A percentile compares a stretch with the other conserved stretches of the same genome.
phyloP scores from a whole-genome alignment of 176 grass and related monocot species.

The Rhynchospora tenuis region DNA sequence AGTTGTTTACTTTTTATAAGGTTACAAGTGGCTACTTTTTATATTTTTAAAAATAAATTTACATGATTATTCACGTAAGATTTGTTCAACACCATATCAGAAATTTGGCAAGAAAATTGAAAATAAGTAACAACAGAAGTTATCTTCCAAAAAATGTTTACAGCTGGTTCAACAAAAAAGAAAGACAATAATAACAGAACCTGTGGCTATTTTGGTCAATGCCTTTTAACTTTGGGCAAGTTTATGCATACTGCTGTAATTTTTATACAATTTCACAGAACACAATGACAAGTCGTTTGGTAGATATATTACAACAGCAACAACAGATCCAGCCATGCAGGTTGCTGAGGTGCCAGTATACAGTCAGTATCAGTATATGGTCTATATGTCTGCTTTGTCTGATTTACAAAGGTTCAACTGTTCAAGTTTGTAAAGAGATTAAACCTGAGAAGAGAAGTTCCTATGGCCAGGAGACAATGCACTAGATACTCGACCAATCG shows the following conservation, averaged over 20 bases:
- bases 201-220: neutral
- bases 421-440: neutral
- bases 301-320: neutral
- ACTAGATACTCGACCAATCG: slow-evolving; percentile 83
- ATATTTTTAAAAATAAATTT: neutral
- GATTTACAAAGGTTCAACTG: neutral
- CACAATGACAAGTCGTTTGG: neutral
- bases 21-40: neutral
- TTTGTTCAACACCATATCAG: neutral
- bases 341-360: neutral
- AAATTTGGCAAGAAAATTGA: neutral
- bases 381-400: neutral
- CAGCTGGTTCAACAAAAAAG: neutral
- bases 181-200: neutral
- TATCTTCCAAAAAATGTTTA: neutral
- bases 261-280: neutral
- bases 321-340: neutral
- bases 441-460: slow-evolving; percentile 77
- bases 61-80: neutral
- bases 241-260: neutral
- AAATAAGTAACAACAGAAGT: neutral
- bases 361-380: neutral
- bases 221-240: neutral
- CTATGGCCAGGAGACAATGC: slow-evolving; percentile 78
- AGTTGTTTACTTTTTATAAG: too few species aligned